Conservation (phyloP, 108 stramenopile genomes). For the Pseudonitzschia pungens region DNA sequence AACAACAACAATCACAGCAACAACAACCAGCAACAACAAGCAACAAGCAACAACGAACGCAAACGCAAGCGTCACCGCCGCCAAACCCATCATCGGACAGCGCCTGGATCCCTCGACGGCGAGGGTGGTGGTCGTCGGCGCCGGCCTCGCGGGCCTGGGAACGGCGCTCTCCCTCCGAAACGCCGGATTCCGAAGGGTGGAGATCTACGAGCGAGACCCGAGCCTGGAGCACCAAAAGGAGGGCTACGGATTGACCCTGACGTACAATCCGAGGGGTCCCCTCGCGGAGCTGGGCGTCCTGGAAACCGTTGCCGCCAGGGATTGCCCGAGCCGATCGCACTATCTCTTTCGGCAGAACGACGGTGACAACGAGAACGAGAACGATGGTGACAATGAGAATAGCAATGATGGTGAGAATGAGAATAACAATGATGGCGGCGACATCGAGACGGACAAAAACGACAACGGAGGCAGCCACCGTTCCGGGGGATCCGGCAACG, state of each 20-base stretch:
- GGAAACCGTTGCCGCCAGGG: conserved; percentile 59
- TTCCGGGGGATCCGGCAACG: too few species aligned
- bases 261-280: conserved; percentile 79
- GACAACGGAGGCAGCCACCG: neutral
- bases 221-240: conserved; percentile 50
- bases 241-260: conserved; percentile 85
- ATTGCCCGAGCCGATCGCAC: conserved; percentile 84
- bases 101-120: conserved; percentile 23
- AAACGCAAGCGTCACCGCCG: conserved; percentile 15
- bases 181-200: conserved; percentile 48
- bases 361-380: conserved; percentile 27
- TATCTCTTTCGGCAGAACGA: conserved; percentile 57
- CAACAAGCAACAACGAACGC: too few species aligned
- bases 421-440: too few species aligned
- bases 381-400: neutral
- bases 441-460: too few species aligned
- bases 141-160: conserved; percentile 66
- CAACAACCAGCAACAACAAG: too few species aligned
- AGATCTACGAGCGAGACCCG: conserved; percentile 68
- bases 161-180: conserved; percentile 54
- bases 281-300: conserved; percentile 66
- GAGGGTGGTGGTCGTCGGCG: conserved; percentile 67
- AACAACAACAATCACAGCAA: neutral
- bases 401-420: too few species aligned
- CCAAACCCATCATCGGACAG: too few species aligned